Percentiles rank a stretch among this genome's conserved stretches.
These are phyloP conservation scores for Aspergillus thermomutatus DNA, from an alignment of 2,329 filamentous ascomycete species.

Conservation along the genomic window DNA sequence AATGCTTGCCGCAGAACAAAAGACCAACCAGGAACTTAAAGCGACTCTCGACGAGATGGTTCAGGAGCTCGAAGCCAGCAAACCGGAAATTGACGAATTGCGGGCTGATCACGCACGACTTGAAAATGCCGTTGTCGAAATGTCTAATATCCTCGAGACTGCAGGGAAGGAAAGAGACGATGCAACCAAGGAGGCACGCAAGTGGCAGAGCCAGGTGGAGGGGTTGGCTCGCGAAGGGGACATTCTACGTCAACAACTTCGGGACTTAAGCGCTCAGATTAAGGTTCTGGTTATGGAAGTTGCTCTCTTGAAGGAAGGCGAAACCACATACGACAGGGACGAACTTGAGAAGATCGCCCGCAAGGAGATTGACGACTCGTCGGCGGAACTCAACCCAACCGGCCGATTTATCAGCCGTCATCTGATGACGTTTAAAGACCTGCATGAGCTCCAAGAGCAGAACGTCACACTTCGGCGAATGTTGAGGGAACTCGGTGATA, in stretches of 20 bases:
- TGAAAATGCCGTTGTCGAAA: conserved; percentile 75
- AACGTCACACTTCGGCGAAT: conserved; percentile 81
- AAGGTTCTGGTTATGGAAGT: conserved; percentile 87
- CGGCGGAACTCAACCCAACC: conserved; percentile 76
- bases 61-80: conserved; percentile 76
- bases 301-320: conserved; percentile 71
- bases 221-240: conserved; percentile 63
- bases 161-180: conserved; percentile 75
- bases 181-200: conserved; percentile 74
- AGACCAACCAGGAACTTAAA: conserved; percentile 69
- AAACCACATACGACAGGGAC: conserved; percentile 69
- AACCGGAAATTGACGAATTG: conserved; percentile 83
- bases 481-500: conserved; percentile 77
- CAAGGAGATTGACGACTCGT: conserved; percentile 69
- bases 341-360: conserved; percentile 75
- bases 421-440: conserved; percentile 83
- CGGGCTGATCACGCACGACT: conserved; percentile 77
- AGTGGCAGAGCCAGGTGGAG: conserved; percentile 69
- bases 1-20: conserved; percentile 69
- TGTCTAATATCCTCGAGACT: conserved; percentile 78
- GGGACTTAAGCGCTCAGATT: conserved; percentile 84
- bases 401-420: conserved; percentile 86
- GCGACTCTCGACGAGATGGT: conserved; percentile 83
- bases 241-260: conserved; percentile 79
- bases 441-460: conserved; percentile 80